phyloP scores from a whole-genome alignment of 2,329 filamentous ascomycete species.

The Aureobasidium musti region DNA sequence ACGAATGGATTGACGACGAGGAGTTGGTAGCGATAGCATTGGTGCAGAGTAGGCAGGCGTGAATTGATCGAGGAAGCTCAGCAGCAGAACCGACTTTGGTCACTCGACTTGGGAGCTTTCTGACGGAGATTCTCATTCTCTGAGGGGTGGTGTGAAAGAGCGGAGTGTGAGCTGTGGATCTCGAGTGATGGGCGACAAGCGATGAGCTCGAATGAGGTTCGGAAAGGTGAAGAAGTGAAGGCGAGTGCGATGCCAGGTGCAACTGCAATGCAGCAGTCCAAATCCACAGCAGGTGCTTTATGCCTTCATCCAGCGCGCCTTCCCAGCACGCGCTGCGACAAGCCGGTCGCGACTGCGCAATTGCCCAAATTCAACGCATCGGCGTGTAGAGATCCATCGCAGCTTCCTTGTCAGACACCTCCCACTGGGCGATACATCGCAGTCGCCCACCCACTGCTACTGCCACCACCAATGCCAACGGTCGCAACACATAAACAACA shows the following conservation, averaged over 20 bases:
- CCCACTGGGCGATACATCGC: neutral
- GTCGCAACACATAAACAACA: constrained; percentile 16
- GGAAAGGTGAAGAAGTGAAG: constrained; percentile 7
- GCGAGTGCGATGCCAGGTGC: neutral
- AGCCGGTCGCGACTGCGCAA: constrained; percentile 15
- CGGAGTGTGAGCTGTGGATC: neutral
- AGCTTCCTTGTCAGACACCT: constrained; percentile 12
- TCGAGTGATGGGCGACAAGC: constrained; percentile 5
- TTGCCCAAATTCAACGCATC: neutral
- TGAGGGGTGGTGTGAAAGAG: constrained; percentile 2
- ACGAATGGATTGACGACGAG: constrained; percentile 15
- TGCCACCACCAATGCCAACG: constrained; percentile 22
- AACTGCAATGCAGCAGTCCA: constrained; percentile 23
- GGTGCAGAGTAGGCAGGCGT: constrained; percentile 11
- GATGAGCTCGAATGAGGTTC: neutral
- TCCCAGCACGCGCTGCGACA: constrained; percentile 19
- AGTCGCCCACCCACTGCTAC: constrained; percentile 10
- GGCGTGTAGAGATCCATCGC: constrained; percentile 18
- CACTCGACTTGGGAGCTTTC: constrained; percentile 5
- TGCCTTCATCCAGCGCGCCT: constrained; percentile 13
- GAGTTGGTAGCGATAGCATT: constrained; percentile 10
- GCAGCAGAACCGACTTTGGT: constrained; percentile 19
- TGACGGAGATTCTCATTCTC: constrained; percentile 19
- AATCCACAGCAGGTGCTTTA: neutral
- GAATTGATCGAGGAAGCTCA: constrained; percentile 3